Conservation (phyloP, 116 monocot genomes). For the Dioscorea cayenensis region DNA sequence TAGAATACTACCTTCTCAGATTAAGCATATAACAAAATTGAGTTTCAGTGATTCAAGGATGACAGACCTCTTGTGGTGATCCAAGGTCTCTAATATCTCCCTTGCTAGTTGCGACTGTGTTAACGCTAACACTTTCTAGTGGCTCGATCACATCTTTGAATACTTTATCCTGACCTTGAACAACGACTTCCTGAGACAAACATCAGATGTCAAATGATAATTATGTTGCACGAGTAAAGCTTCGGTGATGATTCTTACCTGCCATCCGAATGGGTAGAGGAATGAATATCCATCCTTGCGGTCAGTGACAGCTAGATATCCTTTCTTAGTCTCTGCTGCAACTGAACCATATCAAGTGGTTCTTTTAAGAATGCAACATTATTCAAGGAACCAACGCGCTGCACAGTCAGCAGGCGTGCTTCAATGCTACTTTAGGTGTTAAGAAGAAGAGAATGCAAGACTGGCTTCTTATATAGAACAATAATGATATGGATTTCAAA, state of each 20-base stretch:
- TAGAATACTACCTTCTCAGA: not conserved
- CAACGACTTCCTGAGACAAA: slow-evolving; percentile 61
- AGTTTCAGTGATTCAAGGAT: not conserved
- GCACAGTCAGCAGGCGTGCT: slow-evolving; percentile 10
- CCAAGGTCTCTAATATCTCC: slow-evolving; percentile 76
- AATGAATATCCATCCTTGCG: slow-evolving; percentile 82
- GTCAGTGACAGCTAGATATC: slow-evolving; percentile 71
- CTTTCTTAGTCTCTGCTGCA: slow-evolving; percentile 88
- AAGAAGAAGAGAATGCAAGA: not conserved
- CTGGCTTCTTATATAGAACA: slow-evolving; percentile 4
- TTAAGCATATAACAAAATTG: not conserved
- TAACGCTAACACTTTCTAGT: slow-evolving; percentile 90
- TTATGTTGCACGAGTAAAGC: too few species aligned
- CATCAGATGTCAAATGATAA: not conserved
- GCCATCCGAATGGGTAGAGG: slow-evolving; percentile 94
- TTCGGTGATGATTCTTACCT: slow-evolving; percentile 26
- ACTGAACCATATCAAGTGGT: slow-evolving; percentile 57
- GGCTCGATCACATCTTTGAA: slow-evolving; percentile 98
- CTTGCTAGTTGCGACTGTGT: slow-evolving; percentile 67
- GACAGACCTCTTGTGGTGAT: slow-evolving; percentile 68
- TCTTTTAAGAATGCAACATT: slow-evolving; percentile 37
- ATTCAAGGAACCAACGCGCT: slow-evolving; percentile 7
- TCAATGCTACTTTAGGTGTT: slow-evolving; percentile 1
- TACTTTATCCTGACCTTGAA: slow-evolving; percentile 94
- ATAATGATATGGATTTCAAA: not conserved